Evolutionary conservation across 495 filamentous ascomycete genomes (phyloP), one percentile per base, ranked within the genome.

Genomic region (Aspergillus asperescens): DNA sequence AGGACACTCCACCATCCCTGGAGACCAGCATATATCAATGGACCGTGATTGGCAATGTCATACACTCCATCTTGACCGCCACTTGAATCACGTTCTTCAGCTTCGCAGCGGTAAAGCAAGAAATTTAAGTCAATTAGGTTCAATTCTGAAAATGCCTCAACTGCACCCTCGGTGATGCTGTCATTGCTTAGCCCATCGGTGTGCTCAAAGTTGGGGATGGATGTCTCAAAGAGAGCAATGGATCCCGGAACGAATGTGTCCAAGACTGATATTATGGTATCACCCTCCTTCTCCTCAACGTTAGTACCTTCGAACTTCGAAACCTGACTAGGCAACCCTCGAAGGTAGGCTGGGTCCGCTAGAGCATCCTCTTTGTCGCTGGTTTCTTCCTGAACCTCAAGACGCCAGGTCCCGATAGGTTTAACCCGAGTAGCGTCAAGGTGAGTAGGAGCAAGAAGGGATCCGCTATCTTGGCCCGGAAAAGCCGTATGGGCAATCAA

Each of bases 1-100:
- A 99, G 75, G 6, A 95, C 75, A 65, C 90, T 96, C 93, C 91
- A 96, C 93, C 93, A 99, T 12, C 94, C 94, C 66, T 99, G 94
- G 23, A 99, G 78, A 39, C 94, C 94, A 50, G 94, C 91, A 67
- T 99, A 99, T 15, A 96, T 88, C 35, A 96, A 76, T 41, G 86
- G 77, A 4, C 91, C 94, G 60, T 87, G 72, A 0, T 83, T 82
- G 8, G 94, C 93, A 56, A 99, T 88, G 41, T 75, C 79, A 66
- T 97, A 99, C 0, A 84, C 83, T 1, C 94, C 94, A 71, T 97
- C 88, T 52, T 81, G 77, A 7, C 88, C 87, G 20, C 77, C 77
- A 51, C 86, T 95, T 1, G 77, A 81, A 53, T 94, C 91, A 39
- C 80, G 80, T 65, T 99, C 94, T 67, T 99, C 94, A 15, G 90